Evolutionary conservation across 305 asterid genomes (phyloP).

Genomic region (Solanum hybrid): DNA sequence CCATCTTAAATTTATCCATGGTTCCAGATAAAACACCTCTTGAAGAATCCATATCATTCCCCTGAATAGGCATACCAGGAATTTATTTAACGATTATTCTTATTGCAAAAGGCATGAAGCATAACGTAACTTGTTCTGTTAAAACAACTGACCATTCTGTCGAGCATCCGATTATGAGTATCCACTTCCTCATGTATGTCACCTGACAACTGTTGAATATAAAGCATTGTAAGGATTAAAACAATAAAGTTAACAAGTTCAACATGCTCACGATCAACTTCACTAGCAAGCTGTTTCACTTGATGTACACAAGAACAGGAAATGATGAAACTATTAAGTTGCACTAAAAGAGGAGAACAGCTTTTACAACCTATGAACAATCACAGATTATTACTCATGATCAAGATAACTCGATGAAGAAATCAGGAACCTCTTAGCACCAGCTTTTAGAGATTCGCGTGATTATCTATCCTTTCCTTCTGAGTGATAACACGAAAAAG

Average conservation of each 20-base stretch:
- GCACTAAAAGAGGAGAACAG: background rate
- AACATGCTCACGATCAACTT: background rate
- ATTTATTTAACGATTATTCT: background rate
- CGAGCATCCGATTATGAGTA: conserved; percentile 69
- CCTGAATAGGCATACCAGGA: conserved; percentile 31
- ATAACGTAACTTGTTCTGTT: background rate
- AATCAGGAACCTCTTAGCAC: background rate
- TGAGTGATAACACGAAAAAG: background rate
- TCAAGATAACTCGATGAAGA: background rate
- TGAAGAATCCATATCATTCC: conserved; percentile 93
- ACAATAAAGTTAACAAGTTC: background rate
- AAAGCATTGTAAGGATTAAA: conserved; percentile 9
- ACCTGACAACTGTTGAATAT: conserved; percentile 56
- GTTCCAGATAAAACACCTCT: conserved; percentile 91
- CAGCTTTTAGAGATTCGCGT: background rate
- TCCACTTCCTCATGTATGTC: conserved; percentile 93
- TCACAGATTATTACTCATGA: background rate
- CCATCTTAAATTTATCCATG: conserved; percentile 94
- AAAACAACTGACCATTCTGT: conserved; percentile 59
- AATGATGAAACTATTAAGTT: background rate
- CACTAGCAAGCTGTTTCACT: background rate
- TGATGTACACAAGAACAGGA: background rate
- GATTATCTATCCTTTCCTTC: background rate
- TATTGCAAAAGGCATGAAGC: background rate
- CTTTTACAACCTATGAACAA: background rate